Conservation (phyloP, 192 early-diverging fungal genomes). For the Umbelopsis vinacea region DNA sequence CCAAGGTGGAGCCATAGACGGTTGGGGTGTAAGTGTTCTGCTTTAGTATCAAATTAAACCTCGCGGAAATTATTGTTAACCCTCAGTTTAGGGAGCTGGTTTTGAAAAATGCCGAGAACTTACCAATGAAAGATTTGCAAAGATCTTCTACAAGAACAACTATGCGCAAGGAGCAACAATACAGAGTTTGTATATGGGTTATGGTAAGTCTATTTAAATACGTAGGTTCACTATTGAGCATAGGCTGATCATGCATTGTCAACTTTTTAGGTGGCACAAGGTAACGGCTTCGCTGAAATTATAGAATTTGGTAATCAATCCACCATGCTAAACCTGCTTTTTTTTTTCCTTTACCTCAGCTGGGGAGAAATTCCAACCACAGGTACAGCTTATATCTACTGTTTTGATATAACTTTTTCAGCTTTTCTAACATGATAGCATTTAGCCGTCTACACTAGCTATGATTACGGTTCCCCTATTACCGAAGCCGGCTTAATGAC, state of each 20-base stretch:
- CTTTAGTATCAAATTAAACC: no score
- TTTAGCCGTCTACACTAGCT: constrained; percentile 21
- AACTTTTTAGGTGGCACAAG: not conserved
- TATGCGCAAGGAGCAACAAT: constrained; percentile 63
- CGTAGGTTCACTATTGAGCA: no score
- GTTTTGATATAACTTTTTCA: not conserved
- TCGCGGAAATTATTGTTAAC: not conserved
- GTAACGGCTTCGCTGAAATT: not conserved
- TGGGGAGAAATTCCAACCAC: constrained; percentile 8
- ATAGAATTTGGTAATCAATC: not conserved
- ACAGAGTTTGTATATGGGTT: constrained; percentile 67
- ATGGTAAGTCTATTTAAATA: constrained; percentile 44
- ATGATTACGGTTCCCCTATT: constrained; percentile 22
- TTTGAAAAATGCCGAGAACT: constrained; percentile 9
- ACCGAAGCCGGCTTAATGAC: constrained; percentile 11
- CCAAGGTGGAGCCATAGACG: not conserved
- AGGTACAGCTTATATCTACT: not conserved
- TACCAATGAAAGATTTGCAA: constrained; percentile 21
- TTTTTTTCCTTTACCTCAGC: not conserved
- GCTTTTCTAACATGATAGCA: not conserved
- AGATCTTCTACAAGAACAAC: constrained; percentile 40
- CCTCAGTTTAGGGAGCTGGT: constrained; percentile 1
- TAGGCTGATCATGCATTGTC: not conserved
- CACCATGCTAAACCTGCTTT: not conserved
- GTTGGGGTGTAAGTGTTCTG: not conserved